Evolutionary conservation across 2,329 filamentous ascomycete species (phyloP).

Genomic region (Fusarium solani-melongenae): DNA sequence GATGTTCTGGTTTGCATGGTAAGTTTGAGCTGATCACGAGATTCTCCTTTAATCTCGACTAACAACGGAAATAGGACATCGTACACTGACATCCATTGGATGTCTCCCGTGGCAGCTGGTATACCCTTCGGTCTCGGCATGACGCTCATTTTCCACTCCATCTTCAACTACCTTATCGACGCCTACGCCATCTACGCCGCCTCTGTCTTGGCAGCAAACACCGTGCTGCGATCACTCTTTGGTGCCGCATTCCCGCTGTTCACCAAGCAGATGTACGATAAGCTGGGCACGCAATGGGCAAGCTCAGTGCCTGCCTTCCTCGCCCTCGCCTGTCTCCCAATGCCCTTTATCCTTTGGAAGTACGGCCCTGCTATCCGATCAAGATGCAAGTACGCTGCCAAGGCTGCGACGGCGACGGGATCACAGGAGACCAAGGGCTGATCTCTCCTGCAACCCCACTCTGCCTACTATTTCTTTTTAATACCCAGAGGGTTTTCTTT

Average conservation of each 20-base stretch:
- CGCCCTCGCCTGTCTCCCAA: constrained; percentile 34
- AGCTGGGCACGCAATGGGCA: constrained; percentile 40
- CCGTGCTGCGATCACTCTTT: constrained; percentile 32
- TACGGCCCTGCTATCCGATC: constrained; percentile 34
- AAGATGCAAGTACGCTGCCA: constrained; percentile 38
- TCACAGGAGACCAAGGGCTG: constrained; percentile 11
- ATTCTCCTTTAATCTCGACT: background rate
- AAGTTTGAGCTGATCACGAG: background rate
- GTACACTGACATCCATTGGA: constrained; percentile 61
- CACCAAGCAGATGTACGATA: constrained; percentile 42
- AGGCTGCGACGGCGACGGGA: constrained; percentile 24
- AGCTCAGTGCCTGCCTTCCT: constrained; percentile 37
- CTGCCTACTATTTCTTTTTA: background rate
- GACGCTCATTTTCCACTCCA: constrained; percentile 72
- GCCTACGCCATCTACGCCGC: constrained; percentile 81
- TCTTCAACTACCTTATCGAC: constrained; percentile 76
- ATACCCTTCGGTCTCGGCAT: constrained; percentile 66
- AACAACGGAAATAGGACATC: constrained; percentile 27
- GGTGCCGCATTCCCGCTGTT: constrained; percentile 41
- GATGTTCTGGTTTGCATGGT: constrained; percentile 76
- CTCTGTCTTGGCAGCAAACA: constrained; percentile 73
- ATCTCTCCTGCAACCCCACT: background rate
- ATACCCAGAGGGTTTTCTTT: background rate
- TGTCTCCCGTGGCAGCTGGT: constrained; percentile 59
- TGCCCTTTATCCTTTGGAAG: constrained; percentile 38